Conservation (phyloP, 768 basidiomycete species). For the Suillus lakei region DNA sequence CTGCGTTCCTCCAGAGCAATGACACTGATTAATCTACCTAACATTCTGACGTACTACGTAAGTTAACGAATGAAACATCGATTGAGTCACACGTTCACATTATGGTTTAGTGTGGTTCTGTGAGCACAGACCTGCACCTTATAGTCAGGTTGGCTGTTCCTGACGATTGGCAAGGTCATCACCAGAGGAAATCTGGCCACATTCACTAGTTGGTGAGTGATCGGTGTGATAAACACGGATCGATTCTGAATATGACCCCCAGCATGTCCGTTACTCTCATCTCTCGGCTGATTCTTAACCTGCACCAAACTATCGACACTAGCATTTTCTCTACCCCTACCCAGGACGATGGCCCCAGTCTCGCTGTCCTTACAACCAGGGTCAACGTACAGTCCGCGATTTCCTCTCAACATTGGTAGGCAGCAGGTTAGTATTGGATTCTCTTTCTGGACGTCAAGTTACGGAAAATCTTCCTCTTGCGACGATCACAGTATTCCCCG, state of each 20-base stretch:
- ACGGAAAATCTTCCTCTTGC: too few relatives aligned
- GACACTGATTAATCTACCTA: not conserved
- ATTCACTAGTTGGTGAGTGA: constrained; percentile 51
- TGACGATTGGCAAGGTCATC: constrained; percentile 39
- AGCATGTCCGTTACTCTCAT: constrained; percentile 58
- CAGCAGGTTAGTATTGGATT: not conserved
- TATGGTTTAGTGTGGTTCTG: not conserved
- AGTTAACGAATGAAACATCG: not conserved
- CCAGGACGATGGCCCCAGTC: not conserved
- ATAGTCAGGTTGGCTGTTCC: not conserved
- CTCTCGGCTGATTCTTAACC: constrained; percentile 61
- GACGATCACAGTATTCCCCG: not conserved
- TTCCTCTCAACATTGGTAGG: not conserved
- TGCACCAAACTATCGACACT: constrained; percentile 43
- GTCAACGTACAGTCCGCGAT: not conserved
- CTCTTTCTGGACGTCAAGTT: not conserved
- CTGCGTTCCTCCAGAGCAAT: not conserved
- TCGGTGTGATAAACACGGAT: not conserved
- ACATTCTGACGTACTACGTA: not conserved
- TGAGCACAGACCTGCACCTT: not conserved
- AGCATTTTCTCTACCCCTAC: constrained; percentile 6
- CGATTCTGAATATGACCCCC: not conserved
- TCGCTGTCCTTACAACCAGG: not conserved
- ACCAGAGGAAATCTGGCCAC: constrained; percentile 53
- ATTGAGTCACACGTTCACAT: not conserved